Base-by-base conservation (phyloP, 768 basidiomycete genomes). In the Russula griseocarnosa region DNA sequence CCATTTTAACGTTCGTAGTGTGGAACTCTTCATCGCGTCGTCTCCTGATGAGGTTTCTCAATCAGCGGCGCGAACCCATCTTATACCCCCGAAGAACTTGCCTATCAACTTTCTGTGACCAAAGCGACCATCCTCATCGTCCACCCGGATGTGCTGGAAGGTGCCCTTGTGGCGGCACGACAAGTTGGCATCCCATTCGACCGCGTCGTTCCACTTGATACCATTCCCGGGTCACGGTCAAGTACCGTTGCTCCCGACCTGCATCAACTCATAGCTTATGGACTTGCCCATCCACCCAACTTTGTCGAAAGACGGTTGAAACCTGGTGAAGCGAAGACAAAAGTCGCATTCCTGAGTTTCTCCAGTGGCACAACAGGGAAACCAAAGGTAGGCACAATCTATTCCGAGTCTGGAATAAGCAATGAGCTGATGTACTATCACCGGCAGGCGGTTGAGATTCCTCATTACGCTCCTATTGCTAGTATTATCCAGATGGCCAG, bases 321-420 rank as follows among this genome's bases (percentile, higher is more conserved):
- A 28, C 77, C 78, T 14, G 88, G 86, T 11, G 87, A 87, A 72
- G 83, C 78, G 28, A 84, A 79, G 70, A 81, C 76, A 14, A 81
- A 83, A 50, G 63, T 90, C 16, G 88, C 89, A 6, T 85, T 89
- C 68, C 74, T 90, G 59, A 82, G 80, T 58, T 87, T 90, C 67
- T 90, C 88, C 1, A 88, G 87, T 66, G 88, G 88, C 9, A 90
- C 88, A 26, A 90, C 88, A 18, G 87, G 87, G 72, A 76, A 73
- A 70, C 77, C 73, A 36, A 72, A 73, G 63, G 73, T 72, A 46
- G 26, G 46, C 11, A 5, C 11, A 49, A n/a, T 42, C n/a, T 24
- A 42, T 52, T 32, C n/a, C n/a, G n/a, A n/a, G n/a, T n/a, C 67
- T 20, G 24, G 22, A 22, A 38, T 76, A 76, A 75, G 74, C 67